phyloP scores from a whole-genome alignment of 1,284 basidiomycete genomes.

The Trametes versicolor region DNA sequence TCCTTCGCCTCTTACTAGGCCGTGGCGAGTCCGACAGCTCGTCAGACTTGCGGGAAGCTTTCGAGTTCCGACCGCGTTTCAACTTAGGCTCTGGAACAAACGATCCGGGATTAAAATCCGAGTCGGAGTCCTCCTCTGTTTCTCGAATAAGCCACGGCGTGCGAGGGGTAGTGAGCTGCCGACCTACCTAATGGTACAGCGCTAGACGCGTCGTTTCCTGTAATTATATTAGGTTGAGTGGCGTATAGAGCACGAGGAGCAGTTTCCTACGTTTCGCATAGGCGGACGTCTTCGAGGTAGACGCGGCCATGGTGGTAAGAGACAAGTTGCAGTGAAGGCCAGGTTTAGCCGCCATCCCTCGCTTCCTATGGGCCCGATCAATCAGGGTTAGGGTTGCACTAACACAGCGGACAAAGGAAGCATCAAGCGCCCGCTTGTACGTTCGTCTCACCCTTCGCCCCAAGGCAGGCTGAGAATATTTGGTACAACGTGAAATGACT shows the following conservation, averaged over 20 bases:
- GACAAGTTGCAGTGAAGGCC: slow-evolving; percentile 7
- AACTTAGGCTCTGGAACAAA: slow-evolving; percentile 21
- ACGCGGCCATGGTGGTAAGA: slow-evolving; percentile 24
- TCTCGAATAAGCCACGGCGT: slow-evolving; percentile 1
- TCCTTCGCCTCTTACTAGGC: slow-evolving; percentile 23
- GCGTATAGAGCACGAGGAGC: too few relatives aligned
- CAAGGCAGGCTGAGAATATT: too few relatives aligned
- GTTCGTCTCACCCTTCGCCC: not conserved
- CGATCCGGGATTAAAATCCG: slow-evolving; percentile 38
- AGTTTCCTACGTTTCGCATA: slow-evolving; percentile 18
- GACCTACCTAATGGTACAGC: slow-evolving; percentile 19
- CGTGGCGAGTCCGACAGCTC: slow-evolving; percentile 10
- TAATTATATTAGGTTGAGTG: not conserved
- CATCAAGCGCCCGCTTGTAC: not conserved
- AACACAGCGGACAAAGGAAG: not conserved
- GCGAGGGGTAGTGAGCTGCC: too few relatives aligned
- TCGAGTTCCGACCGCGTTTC: slow-evolving; percentile 24
- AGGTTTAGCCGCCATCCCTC: slow-evolving; percentile 2
- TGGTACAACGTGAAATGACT: too few relatives aligned
- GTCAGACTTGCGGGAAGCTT: slow-evolving; percentile 2
- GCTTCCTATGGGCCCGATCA: not conserved
- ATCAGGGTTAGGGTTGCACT: not conserved
- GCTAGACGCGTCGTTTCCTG: slow-evolving; percentile 20
- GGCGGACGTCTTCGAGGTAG: slow-evolving; percentile 16
- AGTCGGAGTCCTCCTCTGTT: slow-evolving; percentile 37